Percentiles rank a stretch among this genome's conserved stretches.
Conservation (phyloP, 2,329 filamentous ascomycete species). For the Colletotrichum navitas region DNA sequence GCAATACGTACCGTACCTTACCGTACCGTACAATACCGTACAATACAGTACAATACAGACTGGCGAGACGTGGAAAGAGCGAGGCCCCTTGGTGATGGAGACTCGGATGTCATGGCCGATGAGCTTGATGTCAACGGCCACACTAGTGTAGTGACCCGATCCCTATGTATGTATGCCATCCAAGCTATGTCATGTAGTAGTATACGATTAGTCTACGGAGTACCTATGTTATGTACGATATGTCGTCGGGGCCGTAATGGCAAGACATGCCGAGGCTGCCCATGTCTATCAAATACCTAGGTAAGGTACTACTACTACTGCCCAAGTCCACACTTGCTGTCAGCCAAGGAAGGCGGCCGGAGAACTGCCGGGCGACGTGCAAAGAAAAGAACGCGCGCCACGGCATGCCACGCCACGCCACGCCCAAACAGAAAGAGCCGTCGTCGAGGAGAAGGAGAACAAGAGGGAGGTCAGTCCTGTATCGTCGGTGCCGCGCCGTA, state of each 20-base stretch:
- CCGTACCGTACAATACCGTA: too few relatives aligned
- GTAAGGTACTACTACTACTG: too few relatives aligned
- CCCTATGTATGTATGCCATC: background rate
- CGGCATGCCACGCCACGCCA: background rate
- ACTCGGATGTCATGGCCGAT: background rate
- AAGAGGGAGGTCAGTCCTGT: background rate
- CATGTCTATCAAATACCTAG: background rate
- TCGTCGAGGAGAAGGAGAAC: background rate
- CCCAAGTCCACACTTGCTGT: background rate
- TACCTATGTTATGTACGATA: background rate
- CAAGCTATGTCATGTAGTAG: background rate
- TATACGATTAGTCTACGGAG: too few relatives aligned
- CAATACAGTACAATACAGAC: too few relatives aligned
- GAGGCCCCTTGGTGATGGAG: background rate
- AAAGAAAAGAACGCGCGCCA: background rate
- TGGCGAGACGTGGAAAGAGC: background rate
- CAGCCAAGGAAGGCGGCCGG: background rate
- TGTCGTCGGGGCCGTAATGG: background rate
- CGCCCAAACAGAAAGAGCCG: background rate
- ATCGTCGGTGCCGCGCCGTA: too few relatives aligned
- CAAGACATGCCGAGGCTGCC: background rate
- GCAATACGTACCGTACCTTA: constrained; percentile 23
- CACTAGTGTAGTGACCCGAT: background rate
- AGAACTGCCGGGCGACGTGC: background rate
- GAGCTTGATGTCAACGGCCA: constrained; percentile 16